Percentiles rank a stretch among this genome's conserved stretches.
Conservation (phyloP, 192 early-diverging fungal species). For the Coemansia sp. region DNA sequence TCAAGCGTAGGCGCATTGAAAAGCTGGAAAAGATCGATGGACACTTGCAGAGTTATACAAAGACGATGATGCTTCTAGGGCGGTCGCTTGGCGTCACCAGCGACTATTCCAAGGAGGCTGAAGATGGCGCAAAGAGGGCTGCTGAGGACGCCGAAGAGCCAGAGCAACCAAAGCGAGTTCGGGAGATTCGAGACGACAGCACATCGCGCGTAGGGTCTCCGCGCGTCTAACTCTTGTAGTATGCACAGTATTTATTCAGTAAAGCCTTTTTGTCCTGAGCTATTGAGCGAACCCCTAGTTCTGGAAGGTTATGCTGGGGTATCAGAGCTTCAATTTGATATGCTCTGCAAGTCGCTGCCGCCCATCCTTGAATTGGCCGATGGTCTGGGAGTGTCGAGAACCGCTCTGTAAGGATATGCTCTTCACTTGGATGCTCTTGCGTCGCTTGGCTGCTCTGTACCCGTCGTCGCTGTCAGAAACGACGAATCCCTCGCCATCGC, state of each 20-base stretch:
- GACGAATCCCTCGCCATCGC: conserved; percentile 16
- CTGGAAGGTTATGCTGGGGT: background rate
- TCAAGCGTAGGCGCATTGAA: conserved; percentile 46
- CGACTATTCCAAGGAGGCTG: conserved; percentile 7
- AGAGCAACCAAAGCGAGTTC: conserved; percentile 18
- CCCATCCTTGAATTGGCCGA: conserved; percentile 18
- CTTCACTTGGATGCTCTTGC: conserved; percentile 5
- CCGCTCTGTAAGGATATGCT: background rate
- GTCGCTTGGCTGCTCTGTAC: conserved; percentile 7
- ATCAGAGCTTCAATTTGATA: conserved; percentile 50
- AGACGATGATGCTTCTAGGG: conserved; percentile 29
- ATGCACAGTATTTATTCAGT: background rate
- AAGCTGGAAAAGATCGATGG: conserved; percentile 46
- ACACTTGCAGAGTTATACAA: conserved; percentile 38
- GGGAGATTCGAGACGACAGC: conserved; percentile 24
- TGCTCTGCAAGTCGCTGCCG: conserved; percentile 47
- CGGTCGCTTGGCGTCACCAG: conserved; percentile 16
- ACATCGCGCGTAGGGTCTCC: conserved; percentile 41
- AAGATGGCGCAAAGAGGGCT: conserved; percentile 7
- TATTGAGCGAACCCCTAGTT: background rate
- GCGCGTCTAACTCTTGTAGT: conserved; percentile 9
- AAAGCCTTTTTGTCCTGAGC: background rate
- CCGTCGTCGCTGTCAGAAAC: conserved; percentile 39
- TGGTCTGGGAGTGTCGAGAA: background rate
- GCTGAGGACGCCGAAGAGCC: conserved; percentile 21